Conservation (phyloP, 2,329 filamentous ascomycete species). For the Pezicula carpinea region DNA sequence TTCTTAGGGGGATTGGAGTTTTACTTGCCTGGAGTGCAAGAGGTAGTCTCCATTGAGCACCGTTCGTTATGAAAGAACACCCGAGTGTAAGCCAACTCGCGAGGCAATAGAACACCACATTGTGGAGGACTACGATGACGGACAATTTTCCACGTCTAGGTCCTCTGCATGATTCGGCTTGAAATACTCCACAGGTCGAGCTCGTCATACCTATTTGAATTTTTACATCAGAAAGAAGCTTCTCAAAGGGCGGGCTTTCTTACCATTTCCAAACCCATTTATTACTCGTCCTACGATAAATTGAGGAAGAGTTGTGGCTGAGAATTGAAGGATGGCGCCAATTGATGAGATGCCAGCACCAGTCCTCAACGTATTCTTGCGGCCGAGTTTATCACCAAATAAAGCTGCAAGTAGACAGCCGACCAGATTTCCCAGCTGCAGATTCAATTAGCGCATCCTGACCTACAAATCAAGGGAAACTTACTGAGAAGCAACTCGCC, state of each 20-base stretch:
- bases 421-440: conserved; percentile 13
- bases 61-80: conserved; percentile 24
- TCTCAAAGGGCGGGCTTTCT: conserved; percentile 29
- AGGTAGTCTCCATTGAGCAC: conserved; percentile 46
- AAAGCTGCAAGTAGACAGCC: conserved; percentile 13
- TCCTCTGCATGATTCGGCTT: conserved; percentile 15
- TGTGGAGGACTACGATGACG: conserved; percentile 39
- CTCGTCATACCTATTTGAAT: conserved; percentile 9
- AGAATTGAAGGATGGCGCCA: conserved; percentile 41
- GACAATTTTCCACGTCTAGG: conserved; percentile 16
- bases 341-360: conserved; percentile 12
- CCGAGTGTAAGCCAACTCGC: conserved; percentile 24
- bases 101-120: conserved; percentile 55
- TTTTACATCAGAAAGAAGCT: background rate
- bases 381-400: conserved; percentile 16
- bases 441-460: background rate
- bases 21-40: conserved; percentile 37
- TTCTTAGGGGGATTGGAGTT: background rate
- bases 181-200: conserved; percentile 16
- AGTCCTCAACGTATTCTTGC: conserved; percentile 13
- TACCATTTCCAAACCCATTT: conserved; percentile 44
- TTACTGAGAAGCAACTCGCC: conserved; percentile 39
- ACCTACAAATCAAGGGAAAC: conserved; percentile 11
- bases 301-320: conserved; percentile 40
- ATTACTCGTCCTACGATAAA: conserved; percentile 45